Evolutionary conservation across 345 rosid genomes (phyloP).

Genomic region (Zanthoxylum bungeanum): DNA sequence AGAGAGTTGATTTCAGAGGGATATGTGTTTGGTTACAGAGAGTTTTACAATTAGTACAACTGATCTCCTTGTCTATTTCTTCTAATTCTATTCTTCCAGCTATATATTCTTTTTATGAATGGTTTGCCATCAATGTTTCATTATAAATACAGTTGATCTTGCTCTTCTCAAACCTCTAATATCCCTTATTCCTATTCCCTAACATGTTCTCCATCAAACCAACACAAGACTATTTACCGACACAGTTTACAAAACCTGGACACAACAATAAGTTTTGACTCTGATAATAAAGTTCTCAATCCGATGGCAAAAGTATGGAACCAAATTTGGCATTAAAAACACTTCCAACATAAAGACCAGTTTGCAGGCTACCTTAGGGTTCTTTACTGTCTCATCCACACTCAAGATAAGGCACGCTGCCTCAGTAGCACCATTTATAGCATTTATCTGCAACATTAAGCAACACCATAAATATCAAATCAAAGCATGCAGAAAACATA

Average conservation of each 20-base stretch:
- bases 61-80: not conserved
- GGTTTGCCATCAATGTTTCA: not conserved
- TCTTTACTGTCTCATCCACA: slow-evolving; percentile 97
- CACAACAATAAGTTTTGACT: not conserved
- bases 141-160: not conserved
- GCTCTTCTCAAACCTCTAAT: not conserved
- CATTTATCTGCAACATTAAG: slow-evolving; percentile 66
- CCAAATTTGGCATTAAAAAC: not conserved
- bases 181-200: not conserved
- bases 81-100: not conserved
- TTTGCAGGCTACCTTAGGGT: slow-evolving; percentile 71
- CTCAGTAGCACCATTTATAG: slow-evolving; percentile 98
- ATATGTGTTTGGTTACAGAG: not conserved
- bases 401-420: slow-evolving; percentile 95
- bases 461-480: not conserved
- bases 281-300: not conserved
- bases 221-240: not conserved
- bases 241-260: not conserved
- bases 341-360: not conserved
- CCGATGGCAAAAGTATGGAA: not conserved
- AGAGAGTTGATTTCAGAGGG: not conserved
- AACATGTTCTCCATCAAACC: not conserved
- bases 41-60: not conserved
- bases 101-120: not conserved
- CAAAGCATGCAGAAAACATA: not conserved